These are phyloP conservation scores for Trichoderma gamsii DNA, from an alignment of 495 filamentous ascomycete species.

Conservation along the genomic window DNA sequence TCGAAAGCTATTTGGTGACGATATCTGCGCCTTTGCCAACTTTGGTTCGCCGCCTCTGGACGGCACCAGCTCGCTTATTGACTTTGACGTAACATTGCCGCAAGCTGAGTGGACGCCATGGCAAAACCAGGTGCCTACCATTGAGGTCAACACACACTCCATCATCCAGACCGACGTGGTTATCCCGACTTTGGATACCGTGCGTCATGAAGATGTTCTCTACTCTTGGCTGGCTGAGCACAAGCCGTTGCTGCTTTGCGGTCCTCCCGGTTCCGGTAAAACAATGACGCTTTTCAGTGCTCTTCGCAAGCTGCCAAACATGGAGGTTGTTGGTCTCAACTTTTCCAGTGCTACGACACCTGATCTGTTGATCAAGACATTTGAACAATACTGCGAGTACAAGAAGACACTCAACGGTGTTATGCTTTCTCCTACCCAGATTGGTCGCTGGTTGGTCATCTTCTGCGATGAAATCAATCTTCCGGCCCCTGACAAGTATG, in stretches of 20 bases:
- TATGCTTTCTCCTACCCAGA: constrained; percentile 89
- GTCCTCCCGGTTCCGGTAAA: constrained; percentile 96
- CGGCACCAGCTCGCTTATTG: constrained; percentile 75
- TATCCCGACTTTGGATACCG: constrained; percentile 93
- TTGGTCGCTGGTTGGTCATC: constrained; percentile 94
- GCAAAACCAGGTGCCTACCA: constrained; percentile 87
- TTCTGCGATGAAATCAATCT: constrained; percentile 99
- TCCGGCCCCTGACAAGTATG: constrained; percentile 96
- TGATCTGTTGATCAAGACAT: constrained; percentile 95
- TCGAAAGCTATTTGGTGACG: constrained; percentile 82
- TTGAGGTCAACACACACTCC: constrained; percentile 96
- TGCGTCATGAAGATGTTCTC: constrained; percentile 93
- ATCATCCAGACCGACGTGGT: constrained; percentile 96
- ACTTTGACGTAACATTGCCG: constrained; percentile 85
- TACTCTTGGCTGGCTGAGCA: constrained; percentile 99
- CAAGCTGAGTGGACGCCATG: constrained; percentile 82
- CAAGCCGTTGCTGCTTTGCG: constrained; percentile 92
- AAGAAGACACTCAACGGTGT: constrained; percentile 96
- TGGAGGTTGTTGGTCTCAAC: constrained; percentile 98
- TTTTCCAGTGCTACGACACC: constrained; percentile 98
- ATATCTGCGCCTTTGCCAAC: constrained; percentile 68
- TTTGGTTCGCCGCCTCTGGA: constrained; percentile 78
- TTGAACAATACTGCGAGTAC: constrained; percentile 99
- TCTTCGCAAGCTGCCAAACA: constrained; percentile 88
- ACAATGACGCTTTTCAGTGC: constrained; percentile 99